phyloP scores from a whole-genome alignment of 345 rosid species.

The Microthlaspi erraticum region DNA sequence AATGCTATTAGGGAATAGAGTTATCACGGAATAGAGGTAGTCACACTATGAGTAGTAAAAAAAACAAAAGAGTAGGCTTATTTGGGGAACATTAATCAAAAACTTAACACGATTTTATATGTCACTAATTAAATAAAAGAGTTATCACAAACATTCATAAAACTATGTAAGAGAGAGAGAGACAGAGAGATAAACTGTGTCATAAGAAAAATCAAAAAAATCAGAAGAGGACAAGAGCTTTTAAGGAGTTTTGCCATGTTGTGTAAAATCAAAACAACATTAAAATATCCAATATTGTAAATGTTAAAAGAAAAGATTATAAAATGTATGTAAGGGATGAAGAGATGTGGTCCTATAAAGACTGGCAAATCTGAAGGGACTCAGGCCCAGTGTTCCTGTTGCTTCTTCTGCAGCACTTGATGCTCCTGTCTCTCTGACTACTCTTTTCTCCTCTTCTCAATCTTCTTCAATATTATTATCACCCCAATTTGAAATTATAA shows the following conservation, averaged over 20 bases:
- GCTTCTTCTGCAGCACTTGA: conserved; percentile 54
- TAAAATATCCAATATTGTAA: conserved; percentile 47
- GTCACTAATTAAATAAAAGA: conserved; percentile 13
- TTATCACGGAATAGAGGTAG: conserved; percentile 9
- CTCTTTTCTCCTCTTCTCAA: conserved; percentile 36
- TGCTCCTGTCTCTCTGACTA: conserved; percentile 52
- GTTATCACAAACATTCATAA: conserved; percentile 7
- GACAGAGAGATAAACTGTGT: conserved; percentile 3
- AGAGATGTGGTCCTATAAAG: conserved; percentile 45
- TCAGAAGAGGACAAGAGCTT: conserved; percentile 44
- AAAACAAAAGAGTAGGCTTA: background rate
- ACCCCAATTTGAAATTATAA: background rate
- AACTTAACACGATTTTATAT: background rate
- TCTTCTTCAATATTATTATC: background rate
- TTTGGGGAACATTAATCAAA: conserved; percentile 4
- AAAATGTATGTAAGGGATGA: conserved; percentile 26
- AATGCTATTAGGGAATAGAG: background rate
- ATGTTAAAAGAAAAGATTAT: conserved; percentile 33
- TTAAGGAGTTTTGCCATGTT: conserved; percentile 49
- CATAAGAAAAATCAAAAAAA: background rate
- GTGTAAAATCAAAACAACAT: conserved; percentile 49
- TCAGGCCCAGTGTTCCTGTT: conserved; percentile 49
- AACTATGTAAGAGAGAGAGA: conserved; percentile 10
- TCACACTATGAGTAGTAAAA: conserved; percentile 10
- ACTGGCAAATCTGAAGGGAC: conserved; percentile 48